phyloP scores from a whole-genome alignment of 306 rosid genomes.

The Erythrophleum fordii region DNA sequence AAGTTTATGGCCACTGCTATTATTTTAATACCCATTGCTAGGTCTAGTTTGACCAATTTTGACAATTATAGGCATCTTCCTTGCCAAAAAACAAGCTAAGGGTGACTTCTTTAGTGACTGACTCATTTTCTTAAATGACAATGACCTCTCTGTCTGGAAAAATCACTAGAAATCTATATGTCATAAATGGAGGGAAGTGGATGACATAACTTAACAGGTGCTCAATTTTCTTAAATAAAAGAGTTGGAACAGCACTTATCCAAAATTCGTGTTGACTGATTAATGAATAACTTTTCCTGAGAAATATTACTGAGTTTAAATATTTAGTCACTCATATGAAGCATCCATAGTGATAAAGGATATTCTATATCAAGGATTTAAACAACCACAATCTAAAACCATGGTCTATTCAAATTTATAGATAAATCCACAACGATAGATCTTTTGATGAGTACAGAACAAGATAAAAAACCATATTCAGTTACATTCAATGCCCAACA shows the following conservation, averaged over 20 bases:
- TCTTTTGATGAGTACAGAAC: conserved; percentile 14
- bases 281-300: background rate
- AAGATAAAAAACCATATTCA: conserved; percentile 16
- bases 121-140: background rate
- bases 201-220: background rate
- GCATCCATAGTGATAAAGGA: background rate
- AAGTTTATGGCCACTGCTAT: background rate
- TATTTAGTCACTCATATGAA: conserved; percentile 10
- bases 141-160: background rate
- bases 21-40: background rate
- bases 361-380: background rate
- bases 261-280: background rate
- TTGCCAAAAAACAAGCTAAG: conserved; percentile 9
- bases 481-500: conserved; percentile 20
- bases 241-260: background rate
- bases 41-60: conserved; percentile 14
- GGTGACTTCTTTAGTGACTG: background rate
- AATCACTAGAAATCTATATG: background rate
- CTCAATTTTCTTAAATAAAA: background rate
- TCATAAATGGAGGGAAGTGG: conserved; percentile 1
- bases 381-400: background rate
- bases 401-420: background rate
- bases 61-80: conserved; percentile 4
- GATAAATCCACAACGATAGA: conserved; percentile 4
- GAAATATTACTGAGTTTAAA: background rate